A percentile compares a stretch with the other conserved stretches of the same genome.
Evolutionary conservation across 2,329 filamentous ascomycete genomes (phyloP).

Genomic region (Neodidymelliopsis sp.): DNA sequence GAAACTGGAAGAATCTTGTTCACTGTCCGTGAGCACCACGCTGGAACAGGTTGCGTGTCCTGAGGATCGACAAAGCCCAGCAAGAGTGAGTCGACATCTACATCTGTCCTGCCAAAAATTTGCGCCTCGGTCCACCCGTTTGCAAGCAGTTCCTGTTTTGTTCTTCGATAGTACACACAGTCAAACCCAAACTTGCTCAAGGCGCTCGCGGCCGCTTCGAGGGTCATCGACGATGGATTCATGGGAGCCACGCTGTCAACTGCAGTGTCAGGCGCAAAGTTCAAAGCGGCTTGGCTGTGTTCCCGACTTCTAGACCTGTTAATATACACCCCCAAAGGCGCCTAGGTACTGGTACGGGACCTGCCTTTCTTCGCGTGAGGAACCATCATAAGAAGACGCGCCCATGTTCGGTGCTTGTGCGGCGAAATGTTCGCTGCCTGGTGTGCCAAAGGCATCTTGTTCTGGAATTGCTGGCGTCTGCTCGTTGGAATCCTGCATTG

Average conservation of each 20-base stretch:
- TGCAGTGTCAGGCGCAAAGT: conserved; percentile 31
- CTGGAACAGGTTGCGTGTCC: conserved; percentile 43
- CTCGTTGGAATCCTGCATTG: conserved; percentile 32
- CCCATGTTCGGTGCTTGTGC: conserved; percentile 32
- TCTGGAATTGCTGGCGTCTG: conserved; percentile 30
- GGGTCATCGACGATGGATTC: conserved; percentile 25
- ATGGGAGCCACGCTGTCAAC: conserved; percentile 31
- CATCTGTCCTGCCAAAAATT: conserved; percentile 43
- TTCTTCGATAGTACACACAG: conserved; percentile 42
- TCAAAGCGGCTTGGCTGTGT: conserved; percentile 41
- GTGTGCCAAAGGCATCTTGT: conserved; percentile 37
- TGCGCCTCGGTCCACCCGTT: conserved; percentile 44
- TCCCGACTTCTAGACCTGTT: conserved; percentile 38
- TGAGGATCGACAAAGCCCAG: conserved; percentile 44
- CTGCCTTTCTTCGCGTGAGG: conserved; percentile 45
- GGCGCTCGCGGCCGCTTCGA: conserved; percentile 28
- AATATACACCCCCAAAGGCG: conserved; percentile 20
- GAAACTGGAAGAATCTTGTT: conserved; percentile 40
- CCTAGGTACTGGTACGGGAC: conserved; percentile 11
- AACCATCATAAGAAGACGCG: conserved; percentile 43
- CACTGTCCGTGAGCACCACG: conserved; percentile 42
- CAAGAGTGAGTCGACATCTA: conserved; percentile 47
- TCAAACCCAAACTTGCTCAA: conserved; percentile 45
- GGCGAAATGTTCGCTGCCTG: conserved; percentile 36
- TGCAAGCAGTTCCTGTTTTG: conserved; percentile 42